Base-by-base conservation (phyloP, 2,329 filamentous ascomycete genomes). In the Exophiala sideris region DNA sequence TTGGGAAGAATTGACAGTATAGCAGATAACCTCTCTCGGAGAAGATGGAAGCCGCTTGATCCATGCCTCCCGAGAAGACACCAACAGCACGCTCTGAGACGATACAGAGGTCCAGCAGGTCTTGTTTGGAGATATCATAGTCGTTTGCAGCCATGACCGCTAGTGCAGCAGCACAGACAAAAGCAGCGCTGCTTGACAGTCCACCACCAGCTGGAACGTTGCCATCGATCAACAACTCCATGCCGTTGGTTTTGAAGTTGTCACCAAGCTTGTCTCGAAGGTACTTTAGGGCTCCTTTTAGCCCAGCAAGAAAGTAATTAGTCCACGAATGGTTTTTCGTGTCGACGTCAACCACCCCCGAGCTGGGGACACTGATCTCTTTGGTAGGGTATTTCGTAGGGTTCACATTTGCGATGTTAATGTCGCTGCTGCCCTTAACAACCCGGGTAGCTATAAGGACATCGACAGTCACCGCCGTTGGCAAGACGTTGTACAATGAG, bases 51-150 rank as follows among this genome's bases (percentile, higher is more conserved):
- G 94, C 94, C 11, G 91, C 86, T 75, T 99, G 94, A 68, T 99
- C 94, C 94, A 99, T 97, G 52, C 89, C 94, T 71, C 94, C 94
- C 4, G 91, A 95, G 74, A 97, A 97, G 64, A 99, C 94, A 48
- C 94, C 94, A 3, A 97, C 94, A 12, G 88, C 86, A 52, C 94
- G 84, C 75, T 99, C 94, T 42, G 91, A 95, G 35, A 96, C 89
- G 62, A 99, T 92, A 18, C 94, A 91, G 48, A 97, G 79, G 73
- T 97, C 91, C 1, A 92, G 89, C 40, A 99, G 76, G 70, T 94
- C 88, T 62, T 87, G 94, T 80, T 97, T 97, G 71, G 95, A 87
- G 21, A 99, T 85, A 14, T 81, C 73, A 68, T 89, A 84, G 33
- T 89, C 88, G 70, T 96, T 95, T 48, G 91, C 91, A 57, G 84